Conservation (phyloP, 2,329 filamentous ascomycete species). For the Pseudogymnoascus sp. region DNA sequence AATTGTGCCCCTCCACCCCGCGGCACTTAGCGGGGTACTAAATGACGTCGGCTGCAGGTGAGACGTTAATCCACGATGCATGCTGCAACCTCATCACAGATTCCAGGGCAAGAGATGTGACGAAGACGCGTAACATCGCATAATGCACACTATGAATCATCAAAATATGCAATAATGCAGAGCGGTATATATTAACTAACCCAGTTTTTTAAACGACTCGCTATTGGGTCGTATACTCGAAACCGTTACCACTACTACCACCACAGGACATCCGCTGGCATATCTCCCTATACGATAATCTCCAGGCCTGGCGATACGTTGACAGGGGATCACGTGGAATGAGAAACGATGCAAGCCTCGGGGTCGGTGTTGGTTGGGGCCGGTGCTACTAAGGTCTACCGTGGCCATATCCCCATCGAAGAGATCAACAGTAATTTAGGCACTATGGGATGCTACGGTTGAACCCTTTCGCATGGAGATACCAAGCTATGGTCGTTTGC, state of each 20-base stretch:
- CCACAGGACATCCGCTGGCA: neutral
- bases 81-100: neutral
- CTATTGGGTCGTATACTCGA: neutral
- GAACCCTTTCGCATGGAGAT: neutral
- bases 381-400: neutral
- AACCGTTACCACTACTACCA: neutral
- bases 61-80: neutral
- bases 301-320: no score
- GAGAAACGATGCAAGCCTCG: neutral
- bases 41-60: constrained; percentile 1
- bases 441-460: neutral
- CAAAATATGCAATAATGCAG: neutral
- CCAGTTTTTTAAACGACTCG: neutral
- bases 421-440: neutral
- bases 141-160: neutral
- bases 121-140: neutral
- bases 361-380: neutral
- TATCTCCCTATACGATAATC: neutral
- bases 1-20: neutral
- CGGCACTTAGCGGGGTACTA: neutral
- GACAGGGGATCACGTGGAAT: neutral
- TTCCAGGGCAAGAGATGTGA: neutral
- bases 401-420: neutral
- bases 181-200: neutral
- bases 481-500: neutral